Percentiles rank a stretch among this genome's conserved stretches.
Conservation (phyloP, 2,329 filamentous ascomycete species). For the Clarireedia homoeocarpa region DNA sequence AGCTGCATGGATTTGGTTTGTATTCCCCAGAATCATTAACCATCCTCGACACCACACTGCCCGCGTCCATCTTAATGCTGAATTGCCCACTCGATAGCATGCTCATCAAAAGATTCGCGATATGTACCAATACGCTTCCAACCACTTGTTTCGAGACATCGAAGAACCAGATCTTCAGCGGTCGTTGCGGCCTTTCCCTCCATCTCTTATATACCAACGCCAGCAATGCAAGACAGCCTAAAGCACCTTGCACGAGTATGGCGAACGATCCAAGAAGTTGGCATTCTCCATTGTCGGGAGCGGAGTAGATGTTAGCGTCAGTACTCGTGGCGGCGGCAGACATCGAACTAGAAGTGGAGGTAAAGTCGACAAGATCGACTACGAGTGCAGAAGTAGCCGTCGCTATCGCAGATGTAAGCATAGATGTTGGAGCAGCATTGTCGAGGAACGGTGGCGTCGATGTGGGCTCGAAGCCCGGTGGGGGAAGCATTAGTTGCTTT, state of each 20-base stretch:
- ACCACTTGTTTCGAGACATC: conserved; percentile 97
- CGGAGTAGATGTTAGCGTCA: background rate
- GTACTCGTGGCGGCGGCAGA: conserved; percentile 1
- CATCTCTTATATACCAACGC: conserved; percentile 90
- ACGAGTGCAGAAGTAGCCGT: conserved; percentile 25
- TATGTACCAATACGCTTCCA: conserved; percentile 82
- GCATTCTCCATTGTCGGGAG: conserved; percentile 61
- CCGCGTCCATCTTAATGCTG: conserved; percentile 50
- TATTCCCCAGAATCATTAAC: conserved; percentile 44
- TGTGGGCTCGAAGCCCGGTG: conserved; percentile 25
- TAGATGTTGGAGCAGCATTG: conserved; percentile 17
- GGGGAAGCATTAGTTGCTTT: conserved; percentile 23
- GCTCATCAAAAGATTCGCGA: conserved; percentile 91
- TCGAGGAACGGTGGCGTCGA: conserved; percentile 15
- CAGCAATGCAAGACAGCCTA: conserved; percentile 74
- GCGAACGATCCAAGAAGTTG: conserved; percentile 85
- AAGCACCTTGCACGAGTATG: conserved; percentile 77
- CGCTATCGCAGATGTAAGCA: conserved; percentile 20
- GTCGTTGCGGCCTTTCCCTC: conserved; percentile 84
- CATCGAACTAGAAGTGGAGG: conserved; percentile 22
- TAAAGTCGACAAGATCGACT: conserved; percentile 25
- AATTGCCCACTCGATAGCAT: conserved; percentile 89
- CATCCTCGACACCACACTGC: conserved; percentile 24
- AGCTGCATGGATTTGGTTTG: conserved; percentile 88
- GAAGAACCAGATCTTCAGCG: conserved; percentile 95